Conservation (phyloP, 2,329 filamentous ascomycete genomes). For the Claviceps sp. region DNA sequence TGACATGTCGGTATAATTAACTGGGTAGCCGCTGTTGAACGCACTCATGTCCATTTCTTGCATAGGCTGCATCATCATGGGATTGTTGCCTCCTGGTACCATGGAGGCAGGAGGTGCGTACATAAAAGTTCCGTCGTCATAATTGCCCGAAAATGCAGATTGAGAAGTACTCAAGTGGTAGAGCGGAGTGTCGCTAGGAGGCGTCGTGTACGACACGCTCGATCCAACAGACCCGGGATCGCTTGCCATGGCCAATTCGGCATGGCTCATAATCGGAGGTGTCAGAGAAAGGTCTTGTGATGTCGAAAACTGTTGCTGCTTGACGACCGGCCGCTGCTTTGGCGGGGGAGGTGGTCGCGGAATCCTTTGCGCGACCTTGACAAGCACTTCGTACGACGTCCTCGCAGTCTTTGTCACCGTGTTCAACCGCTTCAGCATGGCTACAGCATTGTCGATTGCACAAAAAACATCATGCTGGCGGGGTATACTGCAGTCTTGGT, state of each 20-base stretch:
- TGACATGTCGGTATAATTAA: constrained; percentile 6
- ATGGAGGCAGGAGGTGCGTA: neutral
- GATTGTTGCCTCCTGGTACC: neutral
- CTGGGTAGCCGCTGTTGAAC: neutral
- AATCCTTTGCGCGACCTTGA: constrained; percentile 14
- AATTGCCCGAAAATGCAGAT: neutral
- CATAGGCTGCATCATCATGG: constrained; percentile 1
- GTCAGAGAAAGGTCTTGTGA: constrained; percentile 5
- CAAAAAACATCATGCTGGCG: constrained; percentile 26
- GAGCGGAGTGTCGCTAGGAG: neutral
- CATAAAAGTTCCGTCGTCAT: neutral
- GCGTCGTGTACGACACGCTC: constrained; percentile 4
- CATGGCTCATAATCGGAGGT: constrained; percentile 3
- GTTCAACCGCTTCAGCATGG: constrained; percentile 19
- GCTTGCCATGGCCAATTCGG: neutral
- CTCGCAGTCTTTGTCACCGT: constrained; percentile 18
- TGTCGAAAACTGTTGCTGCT: constrained; percentile 3
- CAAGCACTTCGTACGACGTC: constrained; percentile 19
- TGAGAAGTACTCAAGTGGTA: constrained; percentile 1
- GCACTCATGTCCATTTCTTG: neutral
- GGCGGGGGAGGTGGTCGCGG: neutral
- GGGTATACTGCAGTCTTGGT: constrained; percentile 26
- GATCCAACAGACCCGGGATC: constrained; percentile 1
- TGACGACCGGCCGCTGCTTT: constrained; percentile 2
- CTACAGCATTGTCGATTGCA: constrained; percentile 23